Conservation (phyloP, 331 rosid genomes). For the Pyrus hybrid region DNA sequence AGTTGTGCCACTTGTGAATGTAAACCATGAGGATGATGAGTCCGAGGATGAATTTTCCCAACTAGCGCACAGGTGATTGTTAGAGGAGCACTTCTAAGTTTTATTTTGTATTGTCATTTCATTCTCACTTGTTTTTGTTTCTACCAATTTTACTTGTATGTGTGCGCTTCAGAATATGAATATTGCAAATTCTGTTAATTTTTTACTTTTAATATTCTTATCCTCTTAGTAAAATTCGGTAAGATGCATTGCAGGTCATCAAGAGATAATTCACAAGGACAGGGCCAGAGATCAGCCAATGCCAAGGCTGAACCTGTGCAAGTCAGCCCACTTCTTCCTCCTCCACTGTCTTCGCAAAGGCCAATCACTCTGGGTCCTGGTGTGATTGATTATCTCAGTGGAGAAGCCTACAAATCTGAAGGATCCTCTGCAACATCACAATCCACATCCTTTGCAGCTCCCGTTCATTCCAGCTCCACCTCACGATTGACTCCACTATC, state of each 20-base stretch:
- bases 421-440: conserved; percentile 29
- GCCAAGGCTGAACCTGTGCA: conserved; percentile 35
- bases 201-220: background rate
- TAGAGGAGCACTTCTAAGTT: background rate
- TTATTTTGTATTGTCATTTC: background rate
- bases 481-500: conserved; percentile 27
- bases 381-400: conserved; percentile 81
- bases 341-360: conserved; percentile 65
- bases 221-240: background rate
- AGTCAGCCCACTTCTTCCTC: conserved; percentile 53
- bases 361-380: conserved; percentile 47
- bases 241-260: conserved; percentile 51
- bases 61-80: conserved; percentile 63
- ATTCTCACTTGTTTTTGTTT: background rate
- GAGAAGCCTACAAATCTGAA: conserved; percentile 67
- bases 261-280: conserved; percentile 35
- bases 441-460: conserved; percentile 31
- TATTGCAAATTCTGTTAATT: background rate
- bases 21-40: conserved; percentile 80
- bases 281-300: conserved; percentile 41
- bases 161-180: background rate
- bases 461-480: conserved; percentile 36
- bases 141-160: background rate
- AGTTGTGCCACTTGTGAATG: conserved; percentile 54
- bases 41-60: conserved; percentile 74